Evolutionary conservation across 805 yeast genomes (phyloP), one percentile per base, ranked within the genome.

Genomic region (Cyberlindnera subsufficiens): DNA sequence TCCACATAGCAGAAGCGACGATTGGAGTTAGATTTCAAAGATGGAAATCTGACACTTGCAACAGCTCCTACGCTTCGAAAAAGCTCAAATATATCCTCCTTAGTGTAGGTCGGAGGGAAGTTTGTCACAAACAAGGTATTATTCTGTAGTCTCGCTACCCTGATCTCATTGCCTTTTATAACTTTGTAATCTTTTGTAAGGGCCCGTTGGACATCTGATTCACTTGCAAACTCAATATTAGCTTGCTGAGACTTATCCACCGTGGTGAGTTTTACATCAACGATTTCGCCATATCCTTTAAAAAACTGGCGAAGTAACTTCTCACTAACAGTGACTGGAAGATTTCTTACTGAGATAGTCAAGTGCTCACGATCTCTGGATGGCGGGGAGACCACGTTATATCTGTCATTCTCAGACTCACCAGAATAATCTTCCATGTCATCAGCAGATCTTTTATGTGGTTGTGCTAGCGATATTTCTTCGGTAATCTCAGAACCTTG

Each of bases 1-100:
- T 85, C 93, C 14, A 84, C 68, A 54, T 86, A 87, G 48, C 91
- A 85, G 55, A 87, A 87, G 27, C 95, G 59, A 43, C 93, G 68
- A 27, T 72, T 71, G 5, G 75, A 57, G 51, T 76, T 75, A 37
- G 63, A 69, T 36, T 68, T 69, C 44, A 80, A 71, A 0, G 86
- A 74, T 0, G 96, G 96, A 30, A 85, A 66, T 39, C 95, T 64
- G 0, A 82, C 63, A 39, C 75, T 72, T 2, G 75, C 46, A 3
- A 79, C 55, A 2, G 61, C 47, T 0, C 80, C 79, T 33, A 53
- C 55, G 3, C 59, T 36, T 0, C 55, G 43, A 53, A 86, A 80
- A 10, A 74, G 17, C 0, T 53, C 47, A 14, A 53, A 51, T 0
- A 87, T 39, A 5, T 69, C 63, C 0, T 58, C 60, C 19, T 65